Conservation (phyloP, 495 filamentous ascomycete species). For the Sordaria brevicollis region DNA sequence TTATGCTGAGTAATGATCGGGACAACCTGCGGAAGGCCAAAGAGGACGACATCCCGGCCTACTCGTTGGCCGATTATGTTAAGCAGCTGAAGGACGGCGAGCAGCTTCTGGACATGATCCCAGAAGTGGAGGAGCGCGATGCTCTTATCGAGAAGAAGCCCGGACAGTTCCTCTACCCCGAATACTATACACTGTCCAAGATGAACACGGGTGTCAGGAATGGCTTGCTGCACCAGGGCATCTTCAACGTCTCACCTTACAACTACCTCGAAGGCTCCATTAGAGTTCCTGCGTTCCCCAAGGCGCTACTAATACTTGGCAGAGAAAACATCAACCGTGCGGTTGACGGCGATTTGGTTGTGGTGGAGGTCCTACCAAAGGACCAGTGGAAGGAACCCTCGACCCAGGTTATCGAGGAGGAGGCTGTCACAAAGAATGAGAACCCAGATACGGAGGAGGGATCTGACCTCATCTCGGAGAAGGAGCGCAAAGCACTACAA, state of each 20-base stretch:
- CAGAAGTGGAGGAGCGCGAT: conserved; percentile 56
- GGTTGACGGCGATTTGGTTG: conserved; percentile 82
- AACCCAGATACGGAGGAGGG: conserved; percentile 71
- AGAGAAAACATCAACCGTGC: conserved; percentile 93
- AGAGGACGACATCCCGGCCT: conserved; percentile 55
- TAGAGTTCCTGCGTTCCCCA: conserved; percentile 81
- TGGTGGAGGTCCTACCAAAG: conserved; percentile 83
- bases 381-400: conserved; percentile 96
- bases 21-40: conserved; percentile 79
- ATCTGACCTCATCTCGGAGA: conserved; percentile 69
- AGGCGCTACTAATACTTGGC: conserved; percentile 77
- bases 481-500: conserved; percentile 73
- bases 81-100: conserved; percentile 72
- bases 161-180: conserved; percentile 64
- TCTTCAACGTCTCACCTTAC: conserved; percentile 93
- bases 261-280: conserved; percentile 94
- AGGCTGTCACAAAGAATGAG: conserved; percentile 83
- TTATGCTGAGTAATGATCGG: conserved; percentile 89
- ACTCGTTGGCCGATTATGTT: conserved; percentile 69
- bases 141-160: conserved; percentile 50
- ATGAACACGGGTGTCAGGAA: conserved; percentile 86
- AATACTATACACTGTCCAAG: conserved; percentile 83
- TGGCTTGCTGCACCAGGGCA: conserved; percentile 81
- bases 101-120: conserved; percentile 89
- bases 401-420: conserved; percentile 91